These are phyloP conservation scores for Xylaria sp. DNA, from an alignment of 2,329 filamentous ascomycete species.

Conservation along the genomic window DNA sequence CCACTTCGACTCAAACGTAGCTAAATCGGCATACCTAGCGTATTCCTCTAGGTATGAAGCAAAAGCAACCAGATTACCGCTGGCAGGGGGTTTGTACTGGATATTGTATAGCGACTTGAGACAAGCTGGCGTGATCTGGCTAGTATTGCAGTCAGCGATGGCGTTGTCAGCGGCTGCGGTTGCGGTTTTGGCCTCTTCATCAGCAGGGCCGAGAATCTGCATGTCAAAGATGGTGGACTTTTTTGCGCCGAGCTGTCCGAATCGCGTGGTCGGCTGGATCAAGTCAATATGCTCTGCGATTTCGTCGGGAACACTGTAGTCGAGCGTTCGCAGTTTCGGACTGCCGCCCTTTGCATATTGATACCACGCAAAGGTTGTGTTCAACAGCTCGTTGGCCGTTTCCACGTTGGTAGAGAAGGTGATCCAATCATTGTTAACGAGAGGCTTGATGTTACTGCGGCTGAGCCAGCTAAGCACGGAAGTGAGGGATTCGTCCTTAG, in stretches of 20 bases:
- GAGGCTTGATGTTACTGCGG: constrained; percentile 44
- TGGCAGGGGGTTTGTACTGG: constrained; percentile 58
- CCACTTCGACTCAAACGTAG: constrained; percentile 60
- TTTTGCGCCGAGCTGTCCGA: constrained; percentile 47
- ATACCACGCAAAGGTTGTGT: constrained; percentile 51
- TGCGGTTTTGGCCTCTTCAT: constrained; percentile 26
- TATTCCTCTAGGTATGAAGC: constrained; percentile 54
- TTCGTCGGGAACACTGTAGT: constrained; percentile 45
- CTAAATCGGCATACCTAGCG: constrained; percentile 59
- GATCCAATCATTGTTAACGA: constrained; percentile 48
- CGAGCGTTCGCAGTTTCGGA: constrained; percentile 47
- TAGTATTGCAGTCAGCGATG: constrained; percentile 44
- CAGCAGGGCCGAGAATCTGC: constrained; percentile 33
- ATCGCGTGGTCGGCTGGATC: constrained; percentile 58
- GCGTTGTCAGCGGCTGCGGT: constrained; percentile 18
- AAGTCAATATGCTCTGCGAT: constrained; percentile 49
- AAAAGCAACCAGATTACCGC: constrained; percentile 68
- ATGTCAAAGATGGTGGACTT: constrained; percentile 40
- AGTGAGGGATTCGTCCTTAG: constrained; percentile 46
- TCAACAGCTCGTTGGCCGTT: constrained; percentile 52
- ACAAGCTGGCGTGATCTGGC: constrained; percentile 50
- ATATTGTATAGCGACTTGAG: constrained; percentile 53
- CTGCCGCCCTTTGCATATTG: constrained; percentile 48
- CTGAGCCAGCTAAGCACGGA: constrained; percentile 54
- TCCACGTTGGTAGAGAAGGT: constrained; percentile 49